Conservation (phyloP, 1,284 basidiomycete species). For the Rhizopogon parksii region DNA sequence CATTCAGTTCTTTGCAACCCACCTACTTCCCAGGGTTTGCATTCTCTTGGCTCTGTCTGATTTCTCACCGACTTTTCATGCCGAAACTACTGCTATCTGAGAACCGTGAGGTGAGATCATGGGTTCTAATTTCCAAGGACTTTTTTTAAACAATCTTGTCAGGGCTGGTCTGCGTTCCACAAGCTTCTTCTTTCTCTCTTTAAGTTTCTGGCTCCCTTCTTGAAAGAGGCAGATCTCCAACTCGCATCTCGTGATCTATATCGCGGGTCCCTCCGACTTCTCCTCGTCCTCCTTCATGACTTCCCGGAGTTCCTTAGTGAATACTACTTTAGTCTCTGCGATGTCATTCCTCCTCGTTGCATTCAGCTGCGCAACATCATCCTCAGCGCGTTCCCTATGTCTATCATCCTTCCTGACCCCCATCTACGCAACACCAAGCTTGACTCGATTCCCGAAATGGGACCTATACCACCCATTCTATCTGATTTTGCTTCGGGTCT, state of each 20-base stretch:
- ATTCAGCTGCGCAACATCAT: slow-evolving; percentile 97
- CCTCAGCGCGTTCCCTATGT: slow-evolving; percentile 92
- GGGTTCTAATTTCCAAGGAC: slow-evolving; percentile 4
- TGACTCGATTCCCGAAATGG: slow-evolving; percentile 79
- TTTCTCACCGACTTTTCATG: slow-evolving; percentile 97
- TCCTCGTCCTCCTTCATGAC: slow-evolving; percentile 94
- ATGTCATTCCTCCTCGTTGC: slow-evolving; percentile 88
- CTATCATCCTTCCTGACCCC: slow-evolving; percentile 83
- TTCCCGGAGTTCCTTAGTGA: slow-evolving; percentile 98
- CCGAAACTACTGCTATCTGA: slow-evolving; percentile 84
- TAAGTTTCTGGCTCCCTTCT: slow-evolving; percentile 90
- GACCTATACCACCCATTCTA: slow-evolving; percentile 81
- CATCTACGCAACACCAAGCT: slow-evolving; percentile 67
- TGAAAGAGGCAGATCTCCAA: slow-evolving; percentile 76
- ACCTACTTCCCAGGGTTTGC: slow-evolving; percentile 97
- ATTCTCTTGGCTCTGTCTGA: slow-evolving; percentile 95
- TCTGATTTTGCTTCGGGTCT: slow-evolving; percentile 86
- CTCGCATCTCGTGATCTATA: slow-evolving; percentile 86
- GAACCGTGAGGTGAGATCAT: slow-evolving; percentile 63
- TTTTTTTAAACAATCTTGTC: slow-evolving; percentile 5
- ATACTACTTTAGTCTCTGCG: slow-evolving; percentile 94
- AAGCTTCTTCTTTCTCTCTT: slow-evolving; percentile 88
- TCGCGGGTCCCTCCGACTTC: slow-evolving; percentile 85
- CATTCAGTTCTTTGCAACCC: slow-evolving; percentile 93
- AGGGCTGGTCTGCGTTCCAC: slow-evolving; percentile 96